A percentile compares a stretch with the other conserved stretches of the same genome.
phyloP scores from a whole-genome alignment of 139 green algal genomes.

The Diplosphaera chodatii region DNA sequence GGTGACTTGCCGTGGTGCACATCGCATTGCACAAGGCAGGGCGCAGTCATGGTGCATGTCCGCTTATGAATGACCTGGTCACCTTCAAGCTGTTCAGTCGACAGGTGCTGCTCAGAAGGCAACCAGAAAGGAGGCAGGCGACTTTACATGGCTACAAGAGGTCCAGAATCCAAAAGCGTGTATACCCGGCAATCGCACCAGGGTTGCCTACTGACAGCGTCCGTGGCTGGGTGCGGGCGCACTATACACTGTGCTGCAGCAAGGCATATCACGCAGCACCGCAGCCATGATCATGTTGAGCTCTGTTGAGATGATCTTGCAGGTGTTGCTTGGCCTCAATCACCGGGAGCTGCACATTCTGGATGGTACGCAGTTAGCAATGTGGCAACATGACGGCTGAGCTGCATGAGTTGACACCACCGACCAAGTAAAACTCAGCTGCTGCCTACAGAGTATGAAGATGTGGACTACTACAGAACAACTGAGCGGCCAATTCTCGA shows the following conservation, averaged over 20 bases:
- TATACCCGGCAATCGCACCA: conserved; percentile 55
- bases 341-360: conserved; percentile 53
- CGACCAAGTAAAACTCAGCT: too few species aligned
- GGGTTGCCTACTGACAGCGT: conserved; percentile 13
- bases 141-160: conserved; percentile 46
- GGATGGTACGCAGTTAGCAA: conserved; percentile 50
- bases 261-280: too few species aligned
- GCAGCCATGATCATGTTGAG: too few species aligned
- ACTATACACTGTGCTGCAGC: too few species aligned
- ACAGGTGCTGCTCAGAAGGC: conserved; percentile 51
- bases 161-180: conserved; percentile 43
- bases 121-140: conserved; percentile 33
- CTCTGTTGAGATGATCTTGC: too few species aligned
- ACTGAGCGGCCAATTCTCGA: conserved; percentile 19
- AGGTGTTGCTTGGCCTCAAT: conserved; percentile 53
- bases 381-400: too few species aligned
- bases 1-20: too few species aligned
- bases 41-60: too few species aligned
- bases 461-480: conserved; percentile 61
- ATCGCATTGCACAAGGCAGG: too few species aligned
- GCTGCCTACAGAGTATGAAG: conserved; percentile 55
- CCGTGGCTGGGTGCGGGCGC: conserved; percentile 30
- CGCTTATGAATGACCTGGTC: too few species aligned
- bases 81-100: too few species aligned
- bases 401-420: too few species aligned